Percentiles rank a stretch among this genome's conserved stretches.
These are phyloP conservation scores for Fusarium nurragi DNA, from an alignment of 2,329 filamentous ascomycete genomes.

Conservation along the genomic window DNA sequence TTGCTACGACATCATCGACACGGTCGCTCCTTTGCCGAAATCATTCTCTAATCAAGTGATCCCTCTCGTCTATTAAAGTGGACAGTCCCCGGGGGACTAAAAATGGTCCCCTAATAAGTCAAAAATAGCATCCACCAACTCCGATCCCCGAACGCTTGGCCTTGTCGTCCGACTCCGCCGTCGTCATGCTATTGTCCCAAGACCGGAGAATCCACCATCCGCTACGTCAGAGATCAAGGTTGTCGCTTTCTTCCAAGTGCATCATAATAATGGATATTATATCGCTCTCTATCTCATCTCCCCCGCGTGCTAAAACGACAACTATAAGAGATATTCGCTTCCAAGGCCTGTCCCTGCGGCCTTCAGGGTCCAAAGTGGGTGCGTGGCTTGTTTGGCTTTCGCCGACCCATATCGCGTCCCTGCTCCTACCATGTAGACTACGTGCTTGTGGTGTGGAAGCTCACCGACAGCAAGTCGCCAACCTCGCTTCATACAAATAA, in stretches of 20 bases:
- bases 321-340: slow-evolving; percentile 21
- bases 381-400: slow-evolving; percentile 2
- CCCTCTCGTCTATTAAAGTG: neutral
- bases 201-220: slow-evolving; percentile 7
- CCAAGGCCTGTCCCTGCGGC: slow-evolving; percentile 5
- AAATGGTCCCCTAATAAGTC: slow-evolving; percentile 16
- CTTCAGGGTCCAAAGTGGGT: slow-evolving; percentile 15
- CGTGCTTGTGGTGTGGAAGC: neutral
- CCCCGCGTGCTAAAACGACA: slow-evolving; percentile 13
- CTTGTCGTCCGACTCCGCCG: slow-evolving; percentile 16
- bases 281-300: neutral
- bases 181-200: slow-evolving; percentile 30
- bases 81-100: neutral
- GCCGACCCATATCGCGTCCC: too few species aligned
- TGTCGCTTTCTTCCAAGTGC: neutral
- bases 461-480: slow-evolving; percentile 3
- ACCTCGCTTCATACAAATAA: slow-evolving; percentile 6
- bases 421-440: too few species aligned
- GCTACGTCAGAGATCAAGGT: slow-evolving; percentile 5
- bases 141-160: slow-evolving; percentile 4
- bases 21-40: slow-evolving; percentile 6
- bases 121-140: slow-evolving; percentile 28
- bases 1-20: slow-evolving; percentile 15
- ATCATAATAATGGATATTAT: neutral
- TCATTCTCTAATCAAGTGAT: neutral